Evolutionary conservation across 2,329 filamentous ascomycete genomes (phyloP).

Genomic region (Penicillium hesseltinei): DNA sequence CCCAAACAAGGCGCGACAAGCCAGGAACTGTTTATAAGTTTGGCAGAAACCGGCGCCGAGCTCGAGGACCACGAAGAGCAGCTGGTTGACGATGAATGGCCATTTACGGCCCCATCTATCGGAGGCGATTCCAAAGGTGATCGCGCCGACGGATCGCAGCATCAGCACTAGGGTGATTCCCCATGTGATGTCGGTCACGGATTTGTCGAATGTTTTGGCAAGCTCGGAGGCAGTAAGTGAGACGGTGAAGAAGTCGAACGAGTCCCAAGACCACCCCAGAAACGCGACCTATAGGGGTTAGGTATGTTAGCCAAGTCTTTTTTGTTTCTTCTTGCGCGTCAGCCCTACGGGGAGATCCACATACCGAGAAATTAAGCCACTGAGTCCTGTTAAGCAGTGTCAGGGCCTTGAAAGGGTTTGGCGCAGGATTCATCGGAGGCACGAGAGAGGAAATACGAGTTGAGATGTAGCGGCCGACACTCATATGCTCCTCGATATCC

Average conservation of each 20-base stretch:
- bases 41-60: conserved; percentile 59
- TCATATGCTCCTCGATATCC: conserved; percentile 26
- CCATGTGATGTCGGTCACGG: conserved; percentile 61
- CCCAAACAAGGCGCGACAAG: conserved; percentile 59
- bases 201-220: conserved; percentile 53
- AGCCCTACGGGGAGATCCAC: conserved; percentile 9
- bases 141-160: conserved; percentile 59
- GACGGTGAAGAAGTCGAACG: conserved; percentile 64
- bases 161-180: conserved; percentile 58
- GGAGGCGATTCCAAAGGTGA: conserved; percentile 54
- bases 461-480: conserved; percentile 49
- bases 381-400: conserved; percentile 53
- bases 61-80: conserved; percentile 61
- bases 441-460: conserved; percentile 55
- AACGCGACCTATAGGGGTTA: conserved; percentile 36
- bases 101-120: conserved; percentile 59
- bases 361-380: conserved; percentile 57
- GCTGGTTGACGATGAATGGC: conserved; percentile 61
- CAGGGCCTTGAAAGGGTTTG: conserved; percentile 55
- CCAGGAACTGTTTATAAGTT: conserved; percentile 59
- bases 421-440: conserved; percentile 55
- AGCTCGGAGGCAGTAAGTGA: conserved; percentile 56
- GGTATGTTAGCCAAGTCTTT: neutral
- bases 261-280: conserved; percentile 55
- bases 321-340: neutral